A percentile compares a stretch with the other conserved stretches of the same genome.
Evolutionary conservation across 2,329 filamentous ascomycete genomes (phyloP).

Genomic region (Alternaria atra): DNA sequence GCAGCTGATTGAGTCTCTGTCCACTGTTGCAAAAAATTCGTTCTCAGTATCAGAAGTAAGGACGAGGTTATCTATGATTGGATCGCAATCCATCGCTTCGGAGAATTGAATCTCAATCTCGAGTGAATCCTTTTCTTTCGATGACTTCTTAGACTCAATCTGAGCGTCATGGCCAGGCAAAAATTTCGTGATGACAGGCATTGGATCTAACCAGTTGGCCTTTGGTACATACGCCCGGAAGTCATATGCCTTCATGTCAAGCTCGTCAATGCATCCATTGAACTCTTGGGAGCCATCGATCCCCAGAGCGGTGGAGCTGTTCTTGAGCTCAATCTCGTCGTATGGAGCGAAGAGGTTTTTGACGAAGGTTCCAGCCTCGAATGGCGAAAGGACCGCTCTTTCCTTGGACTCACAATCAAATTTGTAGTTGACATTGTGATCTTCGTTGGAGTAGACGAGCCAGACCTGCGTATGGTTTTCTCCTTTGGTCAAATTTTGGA

Average conservation of each 20-base stretch:
- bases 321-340: constrained; percentile 63
- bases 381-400: constrained; percentile 59
- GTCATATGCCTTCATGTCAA: constrained; percentile 65
- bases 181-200: constrained; percentile 68
- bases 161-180: constrained; percentile 69
- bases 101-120: background rate
- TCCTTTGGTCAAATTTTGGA: constrained; percentile 51
- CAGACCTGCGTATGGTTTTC: background rate
- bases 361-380: constrained; percentile 62
- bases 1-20: background rate
- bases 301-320: constrained; percentile 55
- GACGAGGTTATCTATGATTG: background rate
- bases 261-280: constrained; percentile 65
- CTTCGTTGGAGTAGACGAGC: background rate
- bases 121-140: background rate
- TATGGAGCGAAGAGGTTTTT: constrained; percentile 71
- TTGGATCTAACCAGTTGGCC: constrained; percentile 59
- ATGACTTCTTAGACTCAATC: constrained; percentile 62
- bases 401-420: constrained; percentile 49
- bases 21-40: background rate
- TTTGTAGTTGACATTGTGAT: background rate
- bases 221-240: constrained; percentile 69
- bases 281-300: constrained; percentile 47
- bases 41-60: background rate
- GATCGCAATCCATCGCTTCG: background rate